These are phyloP conservation scores for Chaetomiaceae sp. DNA, from an alignment of 2,329 filamentous ascomycete genomes.

Conservation along the genomic window DNA sequence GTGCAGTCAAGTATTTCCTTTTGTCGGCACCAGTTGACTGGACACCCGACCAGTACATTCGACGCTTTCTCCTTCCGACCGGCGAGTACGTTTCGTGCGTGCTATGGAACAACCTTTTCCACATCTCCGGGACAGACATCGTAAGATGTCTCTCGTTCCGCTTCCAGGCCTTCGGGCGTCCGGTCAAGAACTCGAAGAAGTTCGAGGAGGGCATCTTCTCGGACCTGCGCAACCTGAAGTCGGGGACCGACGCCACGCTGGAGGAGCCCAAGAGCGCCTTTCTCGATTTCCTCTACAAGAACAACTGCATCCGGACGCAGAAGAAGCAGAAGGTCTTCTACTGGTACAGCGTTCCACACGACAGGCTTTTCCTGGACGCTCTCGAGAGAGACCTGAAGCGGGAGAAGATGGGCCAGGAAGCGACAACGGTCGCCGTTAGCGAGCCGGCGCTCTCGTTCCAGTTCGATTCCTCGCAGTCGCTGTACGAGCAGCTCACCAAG, in stretches of 20 bases:
- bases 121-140: slow-evolving; percentile 98
- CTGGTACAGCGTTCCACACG: slow-evolving; percentile 99
- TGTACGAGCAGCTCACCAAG: slow-evolving; percentile 99
- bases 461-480: slow-evolving; percentile 97
- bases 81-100: slow-evolving; percentile 99
- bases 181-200: slow-evolving; percentile 99
- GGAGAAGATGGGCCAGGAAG: slow-evolving; percentile 99
- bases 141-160: slow-evolving; percentile 96
- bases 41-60: slow-evolving; percentile 94
- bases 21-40: slow-evolving; percentile 98
- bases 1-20: slow-evolving; percentile 95
- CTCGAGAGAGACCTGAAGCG: slow-evolving; percentile 96
- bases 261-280: slow-evolving; percentile 99
- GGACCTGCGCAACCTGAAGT: slow-evolving; percentile 95
- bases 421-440: slow-evolving; percentile 92
- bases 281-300: slow-evolving; percentile 98
- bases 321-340: slow-evolving; percentile 99
- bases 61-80: slow-evolving; percentile 89
- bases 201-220: slow-evolving; percentile 99
- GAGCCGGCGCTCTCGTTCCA: slow-evolving; percentile 97
- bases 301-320: slow-evolving; percentile 99
- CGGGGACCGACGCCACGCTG: slow-evolving; percentile 93
- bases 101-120: slow-evolving; percentile 98
- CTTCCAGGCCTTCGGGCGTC: slow-evolving; percentile 96
- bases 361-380: slow-evolving; percentile 94